These are phyloP conservation scores for Psilocybe mexicana DNA, from an alignment of 1,284 basidiomycete genomes.

Conservation along the genomic window DNA sequence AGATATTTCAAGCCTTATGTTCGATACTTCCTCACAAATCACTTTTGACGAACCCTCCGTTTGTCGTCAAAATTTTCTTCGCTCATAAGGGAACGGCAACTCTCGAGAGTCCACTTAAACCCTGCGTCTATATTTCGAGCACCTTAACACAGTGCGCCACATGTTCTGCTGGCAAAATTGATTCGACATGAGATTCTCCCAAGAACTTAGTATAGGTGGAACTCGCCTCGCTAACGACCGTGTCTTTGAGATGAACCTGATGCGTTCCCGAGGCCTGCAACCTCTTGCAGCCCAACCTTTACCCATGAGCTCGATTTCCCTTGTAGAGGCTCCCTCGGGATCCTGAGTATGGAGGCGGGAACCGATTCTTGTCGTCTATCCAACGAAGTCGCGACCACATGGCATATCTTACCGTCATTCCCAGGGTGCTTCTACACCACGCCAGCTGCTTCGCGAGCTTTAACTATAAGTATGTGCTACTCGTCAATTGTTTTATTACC, in stretches of 20 bases:
- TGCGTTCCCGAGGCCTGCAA: too few species aligned
- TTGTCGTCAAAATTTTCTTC: too few species aligned
- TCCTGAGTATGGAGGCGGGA: not conserved
- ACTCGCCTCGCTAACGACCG: too few species aligned
- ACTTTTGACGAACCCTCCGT: too few species aligned
- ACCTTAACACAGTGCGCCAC: not conserved
- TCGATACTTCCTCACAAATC: too few species aligned
- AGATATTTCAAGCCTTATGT: too few species aligned
- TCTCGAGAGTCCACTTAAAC: not conserved
- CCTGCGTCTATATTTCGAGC: not conserved
- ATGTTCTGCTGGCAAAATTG: not conserved
- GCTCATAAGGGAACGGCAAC: not conserved
- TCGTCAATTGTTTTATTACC: not conserved
- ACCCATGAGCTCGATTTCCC: too few species aligned
- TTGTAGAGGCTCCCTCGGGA: too few species aligned
- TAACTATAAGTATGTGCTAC: constrained; percentile 10
- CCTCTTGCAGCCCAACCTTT: too few species aligned
- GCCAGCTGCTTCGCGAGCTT: constrained; percentile 2
- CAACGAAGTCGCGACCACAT: constrained; percentile 18
- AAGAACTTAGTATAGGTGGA: not conserved
- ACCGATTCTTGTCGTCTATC: not conserved
- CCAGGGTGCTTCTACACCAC: constrained; percentile 22
- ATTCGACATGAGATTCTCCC: not conserved
- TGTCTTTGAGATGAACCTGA: too few species aligned
- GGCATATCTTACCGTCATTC: constrained; percentile 15